Evolutionary conservation across 23 red algal genomes (phyloP).

Genomic region (Gracilariopsis chorda): DNA sequence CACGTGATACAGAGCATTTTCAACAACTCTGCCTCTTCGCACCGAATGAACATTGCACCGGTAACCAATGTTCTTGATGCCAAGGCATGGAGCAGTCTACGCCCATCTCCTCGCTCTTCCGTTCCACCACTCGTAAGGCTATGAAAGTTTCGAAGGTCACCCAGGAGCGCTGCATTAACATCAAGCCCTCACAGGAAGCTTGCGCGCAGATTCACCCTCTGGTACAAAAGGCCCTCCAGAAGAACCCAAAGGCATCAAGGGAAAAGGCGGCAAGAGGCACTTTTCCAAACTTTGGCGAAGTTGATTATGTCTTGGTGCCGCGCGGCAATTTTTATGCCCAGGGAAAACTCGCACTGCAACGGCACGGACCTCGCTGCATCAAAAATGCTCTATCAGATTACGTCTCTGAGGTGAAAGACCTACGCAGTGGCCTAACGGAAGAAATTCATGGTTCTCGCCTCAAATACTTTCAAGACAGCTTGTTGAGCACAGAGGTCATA

Average conservation of each 20-base stretch:
- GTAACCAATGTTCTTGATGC: neutral
- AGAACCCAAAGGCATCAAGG: neutral
- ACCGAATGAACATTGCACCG: neutral
- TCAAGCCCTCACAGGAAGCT: no score
- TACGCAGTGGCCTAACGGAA: no score
- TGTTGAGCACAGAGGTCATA: neutral
- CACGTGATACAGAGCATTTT: neutral
- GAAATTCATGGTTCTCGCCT: no score
- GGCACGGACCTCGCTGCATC: neutral
- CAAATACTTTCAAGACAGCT: no score
- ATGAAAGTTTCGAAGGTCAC: no score
- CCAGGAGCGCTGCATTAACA: no score
- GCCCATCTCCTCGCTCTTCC: no score
- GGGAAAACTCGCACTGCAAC: neutral
- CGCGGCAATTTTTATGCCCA: neutral
- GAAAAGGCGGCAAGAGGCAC: neutral
- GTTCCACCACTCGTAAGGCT: no score
- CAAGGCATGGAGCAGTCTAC: no score
- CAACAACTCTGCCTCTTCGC: neutral
- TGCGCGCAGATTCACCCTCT: neutral
- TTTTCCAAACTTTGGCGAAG: neutral
- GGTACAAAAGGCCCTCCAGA: neutral
- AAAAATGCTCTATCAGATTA: neutral
- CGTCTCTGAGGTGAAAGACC: neutral
- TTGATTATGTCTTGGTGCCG: neutral